Conservation (phyloP, 2,329 filamentous ascomycete genomes). For the Cercospora zeae-maydis region DNA sequence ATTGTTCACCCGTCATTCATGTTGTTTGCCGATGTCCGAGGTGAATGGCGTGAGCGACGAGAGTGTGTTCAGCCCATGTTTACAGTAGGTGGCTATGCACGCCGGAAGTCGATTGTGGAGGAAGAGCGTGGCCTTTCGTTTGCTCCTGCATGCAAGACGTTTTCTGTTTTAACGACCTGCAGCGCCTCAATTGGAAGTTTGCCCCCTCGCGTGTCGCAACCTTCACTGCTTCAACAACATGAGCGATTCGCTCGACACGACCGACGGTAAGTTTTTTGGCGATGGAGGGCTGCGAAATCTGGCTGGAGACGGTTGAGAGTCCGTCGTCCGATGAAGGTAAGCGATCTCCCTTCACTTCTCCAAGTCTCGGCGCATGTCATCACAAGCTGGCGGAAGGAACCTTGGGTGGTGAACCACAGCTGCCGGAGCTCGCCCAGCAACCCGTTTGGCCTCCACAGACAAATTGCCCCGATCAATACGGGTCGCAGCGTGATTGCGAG, state of each 20-base stretch:
- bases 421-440: slow-evolving; percentile 9
- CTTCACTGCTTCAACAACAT: neutral
- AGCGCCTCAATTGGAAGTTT: neutral
- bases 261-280: neutral
- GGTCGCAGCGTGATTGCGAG: neutral
- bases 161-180: neutral
- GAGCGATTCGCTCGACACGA: neutral
- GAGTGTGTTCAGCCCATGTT: neutral
- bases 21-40: neutral
- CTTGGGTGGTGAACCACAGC: slow-evolving; percentile 9
- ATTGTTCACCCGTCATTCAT: neutral
- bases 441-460: neutral
- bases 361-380: slow-evolving; percentile 14
- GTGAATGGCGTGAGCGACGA: neutral
- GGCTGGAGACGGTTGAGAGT: neutral
- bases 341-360: slow-evolving; percentile 1
- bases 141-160: neutral
- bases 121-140: neutral
- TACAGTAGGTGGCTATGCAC: neutral
- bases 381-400: slow-evolving; percentile 4
- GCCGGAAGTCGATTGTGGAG: neutral
- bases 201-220: neutral
- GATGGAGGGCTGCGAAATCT: slow-evolving; percentile 14
- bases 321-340: neutral
- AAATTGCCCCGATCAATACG: neutral